phyloP scores from a whole-genome alignment of 306 rosid genomes.

The Begonia fuchsioides region DNA sequence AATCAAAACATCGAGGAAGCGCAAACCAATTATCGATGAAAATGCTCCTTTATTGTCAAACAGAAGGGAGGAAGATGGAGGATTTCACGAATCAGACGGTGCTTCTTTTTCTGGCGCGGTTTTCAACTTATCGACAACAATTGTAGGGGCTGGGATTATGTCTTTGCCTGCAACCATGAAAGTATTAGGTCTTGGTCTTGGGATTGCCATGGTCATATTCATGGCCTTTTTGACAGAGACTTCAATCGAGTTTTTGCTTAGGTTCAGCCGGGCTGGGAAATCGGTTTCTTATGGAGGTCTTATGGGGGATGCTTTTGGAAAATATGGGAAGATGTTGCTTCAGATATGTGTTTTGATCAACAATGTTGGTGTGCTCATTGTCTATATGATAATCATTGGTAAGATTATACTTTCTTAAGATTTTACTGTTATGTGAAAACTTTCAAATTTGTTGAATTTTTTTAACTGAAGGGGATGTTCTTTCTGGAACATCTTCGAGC shows the following conservation, averaged over 20 bases:
- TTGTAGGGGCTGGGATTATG: no score
- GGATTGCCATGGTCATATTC: no score
- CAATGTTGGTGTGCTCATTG: conserved; percentile 56
- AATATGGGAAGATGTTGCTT: conserved; percentile 42
- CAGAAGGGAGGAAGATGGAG: conserved; percentile 14
- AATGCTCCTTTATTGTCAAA: conserved; percentile 58
- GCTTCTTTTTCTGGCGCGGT: conserved; percentile 83
- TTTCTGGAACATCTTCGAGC: conserved; percentile 72
- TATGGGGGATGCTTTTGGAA: conserved; percentile 65
- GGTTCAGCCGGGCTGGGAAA: conserved; percentile 57
- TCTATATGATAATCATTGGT: conserved; percentile 86
- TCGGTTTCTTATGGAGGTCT: no score
- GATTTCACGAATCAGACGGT: conserved; percentile 58
- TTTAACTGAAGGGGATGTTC: conserved; percentile 59
- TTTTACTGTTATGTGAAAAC: neutral
- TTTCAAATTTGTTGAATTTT: conserved; percentile 15
- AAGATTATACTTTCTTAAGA: conserved; percentile 1
- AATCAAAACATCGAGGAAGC: conserved; percentile 25
- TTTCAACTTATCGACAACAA: no score
- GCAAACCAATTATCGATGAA: conserved; percentile 29
- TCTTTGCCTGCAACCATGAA: no score
- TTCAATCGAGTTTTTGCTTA: conserved; percentile 51
- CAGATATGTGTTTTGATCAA: conserved; percentile 49
- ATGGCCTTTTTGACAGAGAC: no score
- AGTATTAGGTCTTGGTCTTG: no score